Percentiles rank a stretch among this genome's conserved stretches.
Conservation (phyloP, 768 basidiomycete species). For the Kwoniella europaea region DNA sequence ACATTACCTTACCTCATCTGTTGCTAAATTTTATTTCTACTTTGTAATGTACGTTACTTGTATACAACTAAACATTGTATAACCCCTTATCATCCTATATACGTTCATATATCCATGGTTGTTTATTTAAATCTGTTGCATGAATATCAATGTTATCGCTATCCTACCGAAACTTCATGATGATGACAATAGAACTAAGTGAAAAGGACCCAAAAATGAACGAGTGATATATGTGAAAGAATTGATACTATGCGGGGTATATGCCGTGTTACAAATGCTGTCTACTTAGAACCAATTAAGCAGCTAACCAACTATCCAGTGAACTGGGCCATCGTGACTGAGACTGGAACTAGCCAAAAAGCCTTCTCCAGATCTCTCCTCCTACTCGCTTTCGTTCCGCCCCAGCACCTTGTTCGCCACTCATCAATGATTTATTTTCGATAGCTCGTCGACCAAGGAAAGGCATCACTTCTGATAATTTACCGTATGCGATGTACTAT, state of each 20-base stretch:
- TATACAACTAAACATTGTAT: background rate
- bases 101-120: background rate
- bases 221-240: no score
- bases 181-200: no score
- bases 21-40: background rate
- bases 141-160: background rate
- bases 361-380: slow-evolving; percentile 63
- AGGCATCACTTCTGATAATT: slow-evolving; percentile 68
- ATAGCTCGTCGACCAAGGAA: slow-evolving; percentile 85
- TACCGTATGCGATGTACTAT: slow-evolving; percentile 50
- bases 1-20: background rate
- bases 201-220: no score
- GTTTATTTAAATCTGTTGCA: background rate
- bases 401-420: slow-evolving; percentile 68
- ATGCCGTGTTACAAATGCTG: no score
- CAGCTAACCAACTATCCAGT: background rate
- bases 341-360: slow-evolving; percentile 24
- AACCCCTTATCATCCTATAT: background rate
- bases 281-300: no score
- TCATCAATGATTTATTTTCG: slow-evolving; percentile 89
- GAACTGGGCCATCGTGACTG: background rate
- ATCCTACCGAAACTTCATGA: no score
- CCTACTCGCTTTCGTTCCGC: slow-evolving; percentile 68
- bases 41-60: background rate
- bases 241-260: no score